phyloP scores from a whole-genome alignment of 2,329 filamentous ascomycete genomes.

The Tolypocladium capitatum region DNA sequence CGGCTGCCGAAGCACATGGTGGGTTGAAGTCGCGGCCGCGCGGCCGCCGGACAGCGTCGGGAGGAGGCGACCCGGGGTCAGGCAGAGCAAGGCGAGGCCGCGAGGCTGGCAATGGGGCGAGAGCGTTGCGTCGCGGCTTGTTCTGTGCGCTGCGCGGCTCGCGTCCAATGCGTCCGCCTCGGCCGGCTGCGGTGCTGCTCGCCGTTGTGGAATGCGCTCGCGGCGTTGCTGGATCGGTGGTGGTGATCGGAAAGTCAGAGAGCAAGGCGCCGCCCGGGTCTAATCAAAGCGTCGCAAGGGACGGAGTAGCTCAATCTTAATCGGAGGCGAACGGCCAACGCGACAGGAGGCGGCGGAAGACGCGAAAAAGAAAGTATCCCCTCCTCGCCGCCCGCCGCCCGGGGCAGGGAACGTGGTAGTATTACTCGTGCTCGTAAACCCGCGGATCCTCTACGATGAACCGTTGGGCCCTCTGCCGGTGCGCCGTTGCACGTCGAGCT shows the following conservation, averaged over 20 bases:
- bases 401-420: background rate
- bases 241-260: background rate
- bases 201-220: background rate
- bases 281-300: background rate
- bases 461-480: too few relatives aligned
- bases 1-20: conserved; percentile 53
- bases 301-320: too few relatives aligned
- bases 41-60: background rate
- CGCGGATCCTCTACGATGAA: background rate
- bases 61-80: background rate
- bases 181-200: background rate
- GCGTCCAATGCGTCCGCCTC: background rate
- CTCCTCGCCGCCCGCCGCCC: background rate
- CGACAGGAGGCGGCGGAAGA: background rate
- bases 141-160: background rate
- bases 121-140: background rate
- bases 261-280: too few relatives aligned
- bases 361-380: background rate
- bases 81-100: background rate
- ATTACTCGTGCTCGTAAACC: too few relatives aligned
- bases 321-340: background rate
- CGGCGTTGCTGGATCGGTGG: background rate
- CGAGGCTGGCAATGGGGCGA: background rate
- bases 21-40: background rate
- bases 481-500: too few relatives aligned